Percentiles rank a stretch among this genome's conserved stretches.
Evolutionary conservation across 129 eudicot species (phyloP).

Genomic region (Kitagawia praeruptora): DNA sequence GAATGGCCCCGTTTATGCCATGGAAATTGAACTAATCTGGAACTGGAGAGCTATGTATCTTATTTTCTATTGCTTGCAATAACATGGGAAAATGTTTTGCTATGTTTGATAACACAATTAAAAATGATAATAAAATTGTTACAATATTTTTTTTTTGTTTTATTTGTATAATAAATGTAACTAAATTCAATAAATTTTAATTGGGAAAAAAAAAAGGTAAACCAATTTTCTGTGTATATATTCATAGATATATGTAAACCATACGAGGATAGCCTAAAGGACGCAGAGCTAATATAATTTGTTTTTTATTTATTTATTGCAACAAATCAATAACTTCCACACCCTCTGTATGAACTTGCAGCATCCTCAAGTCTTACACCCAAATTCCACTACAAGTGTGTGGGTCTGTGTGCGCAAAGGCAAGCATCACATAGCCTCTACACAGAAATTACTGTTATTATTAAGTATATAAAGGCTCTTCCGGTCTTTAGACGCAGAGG

Average conservation of each 20-base stretch:
- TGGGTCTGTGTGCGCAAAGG: no score
- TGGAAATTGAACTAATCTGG: neutral
- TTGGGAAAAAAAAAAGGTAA: neutral
- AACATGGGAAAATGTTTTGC: neutral
- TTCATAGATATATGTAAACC: neutral
- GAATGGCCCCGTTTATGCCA: neutral
- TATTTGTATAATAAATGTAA: neutral
- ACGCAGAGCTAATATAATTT: neutral
- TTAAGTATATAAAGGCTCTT: no score
- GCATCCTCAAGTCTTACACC: neutral
- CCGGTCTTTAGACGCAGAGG: no score
- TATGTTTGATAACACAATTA: neutral
- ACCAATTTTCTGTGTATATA: neutral
- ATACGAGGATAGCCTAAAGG: neutral
- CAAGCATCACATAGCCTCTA: no score
- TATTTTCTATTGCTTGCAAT: neutral
- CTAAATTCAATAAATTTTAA: neutral
- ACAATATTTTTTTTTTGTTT: neutral
- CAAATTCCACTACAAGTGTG: no score
- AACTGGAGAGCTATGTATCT: neutral
- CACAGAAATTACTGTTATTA: no score
- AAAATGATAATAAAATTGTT: neutral
- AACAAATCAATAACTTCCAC: neutral
- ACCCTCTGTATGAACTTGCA: neutral
- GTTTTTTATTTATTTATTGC: no score